A percentile compares a stretch with the other conserved stretches of the same genome.
phyloP scores from a whole-genome alignment of 139 green algal species.

The Monoraphidium neglectum region DNA sequence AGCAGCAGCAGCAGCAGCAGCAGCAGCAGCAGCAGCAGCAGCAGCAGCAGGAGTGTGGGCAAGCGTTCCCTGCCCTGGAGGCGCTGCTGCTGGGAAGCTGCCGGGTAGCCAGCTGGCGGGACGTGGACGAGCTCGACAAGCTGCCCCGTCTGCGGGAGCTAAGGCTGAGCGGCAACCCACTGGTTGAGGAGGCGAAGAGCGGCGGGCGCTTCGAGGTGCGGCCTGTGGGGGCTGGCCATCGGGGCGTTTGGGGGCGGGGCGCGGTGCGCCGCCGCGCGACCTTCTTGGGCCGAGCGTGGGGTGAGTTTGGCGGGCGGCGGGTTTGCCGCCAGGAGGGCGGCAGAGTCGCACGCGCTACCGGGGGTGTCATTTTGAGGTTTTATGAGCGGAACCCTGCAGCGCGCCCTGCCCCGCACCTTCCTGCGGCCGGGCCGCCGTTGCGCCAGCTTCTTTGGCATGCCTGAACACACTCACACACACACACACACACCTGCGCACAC shows the following conservation, averaged over 20 bases:
- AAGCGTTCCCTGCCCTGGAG: slow-evolving; percentile 44
- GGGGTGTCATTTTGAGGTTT: too few species aligned
- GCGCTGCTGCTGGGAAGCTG: slow-evolving; percentile 61
- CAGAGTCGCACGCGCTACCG: too few species aligned
- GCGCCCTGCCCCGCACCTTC: too few species aligned
- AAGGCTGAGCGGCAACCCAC: slow-evolving; percentile 72
- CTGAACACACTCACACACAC: too few species aligned
- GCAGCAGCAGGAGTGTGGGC: slow-evolving; percentile 1
- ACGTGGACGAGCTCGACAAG: slow-evolving; percentile 57
- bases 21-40: slow-evolving; percentile 1
- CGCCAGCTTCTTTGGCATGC: too few species aligned
- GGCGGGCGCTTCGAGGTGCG: slow-evolving; percentile 64
- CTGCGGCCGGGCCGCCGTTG: too few species aligned
- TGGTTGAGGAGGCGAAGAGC: slow-evolving; percentile 43
- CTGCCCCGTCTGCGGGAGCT: slow-evolving; percentile 70
- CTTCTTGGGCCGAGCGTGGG: too few species aligned
- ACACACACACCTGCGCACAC: too few species aligned
- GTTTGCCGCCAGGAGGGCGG: too few species aligned
- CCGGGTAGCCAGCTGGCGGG: slow-evolving; percentile 53
- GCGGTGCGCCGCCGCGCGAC: too few species aligned
- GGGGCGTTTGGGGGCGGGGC: background rate
- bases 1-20: background rate
- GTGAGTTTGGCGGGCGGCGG: too few species aligned
- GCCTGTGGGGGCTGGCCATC: background rate
- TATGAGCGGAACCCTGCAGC: too few species aligned